These are phyloP conservation scores for Parastagonospora nodorum DNA, from an alignment of 2,329 filamentous ascomycete genomes.

Conservation along the genomic window DNA sequence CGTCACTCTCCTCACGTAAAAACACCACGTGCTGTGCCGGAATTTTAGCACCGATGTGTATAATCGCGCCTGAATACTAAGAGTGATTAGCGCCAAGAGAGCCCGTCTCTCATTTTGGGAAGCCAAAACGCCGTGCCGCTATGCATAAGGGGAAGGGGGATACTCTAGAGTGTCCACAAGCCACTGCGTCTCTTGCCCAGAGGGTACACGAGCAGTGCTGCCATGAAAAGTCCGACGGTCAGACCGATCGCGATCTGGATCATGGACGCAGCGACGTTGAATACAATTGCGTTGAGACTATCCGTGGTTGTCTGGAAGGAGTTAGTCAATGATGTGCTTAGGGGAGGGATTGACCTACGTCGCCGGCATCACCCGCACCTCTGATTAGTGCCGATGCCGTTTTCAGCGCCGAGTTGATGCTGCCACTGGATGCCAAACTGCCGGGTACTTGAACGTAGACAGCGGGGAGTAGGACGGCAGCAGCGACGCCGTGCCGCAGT, in stretches of 20 bases:
- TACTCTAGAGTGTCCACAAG: constrained; percentile 40
- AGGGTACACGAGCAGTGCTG: constrained; percentile 55
- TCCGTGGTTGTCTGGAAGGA: constrained; percentile 20
- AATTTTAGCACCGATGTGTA: constrained; percentile 1
- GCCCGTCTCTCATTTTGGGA: constrained; percentile 11
- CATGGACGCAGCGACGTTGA: constrained; percentile 55
- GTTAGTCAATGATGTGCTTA: constrained; percentile 2
- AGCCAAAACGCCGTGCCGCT: constrained; percentile 22
- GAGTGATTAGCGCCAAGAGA: constrained; percentile 22
- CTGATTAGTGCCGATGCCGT: constrained; percentile 36
- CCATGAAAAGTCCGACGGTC: constrained; percentile 56
- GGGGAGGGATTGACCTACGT: constrained; percentile 17
- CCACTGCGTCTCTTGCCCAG: constrained; percentile 54
- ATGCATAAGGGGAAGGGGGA: constrained; percentile 19
- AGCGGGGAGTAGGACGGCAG: constrained; percentile 37
- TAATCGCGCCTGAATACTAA: constrained; percentile 22
- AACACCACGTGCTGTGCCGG: constrained; percentile 13
- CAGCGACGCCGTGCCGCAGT: constrained; percentile 58
- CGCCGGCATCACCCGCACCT: constrained; percentile 16
- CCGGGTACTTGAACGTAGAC: constrained; percentile 43
- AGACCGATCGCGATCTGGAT: constrained; percentile 59
- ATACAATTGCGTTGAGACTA: constrained; percentile 32
- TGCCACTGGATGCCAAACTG: constrained; percentile 37
- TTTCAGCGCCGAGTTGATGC: constrained; percentile 32
- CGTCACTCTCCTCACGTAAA: constrained; percentile 13